Evolutionary conservation across 2,329 filamentous ascomycete genomes (phyloP).

Genomic region (Alternaria angustiovoidea): DNA sequence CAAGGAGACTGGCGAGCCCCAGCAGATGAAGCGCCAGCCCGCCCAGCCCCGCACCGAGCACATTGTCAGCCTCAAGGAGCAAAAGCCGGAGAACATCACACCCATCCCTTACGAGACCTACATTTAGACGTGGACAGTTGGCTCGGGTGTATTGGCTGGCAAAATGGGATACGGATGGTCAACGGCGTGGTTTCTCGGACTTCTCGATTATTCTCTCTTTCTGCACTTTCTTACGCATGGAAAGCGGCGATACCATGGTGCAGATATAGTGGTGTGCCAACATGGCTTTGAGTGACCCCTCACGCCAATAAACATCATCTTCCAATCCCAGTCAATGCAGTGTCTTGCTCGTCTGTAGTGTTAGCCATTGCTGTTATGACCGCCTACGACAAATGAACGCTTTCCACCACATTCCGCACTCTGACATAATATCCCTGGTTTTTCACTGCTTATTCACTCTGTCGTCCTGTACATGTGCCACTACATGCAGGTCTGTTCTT

Average conservation of each 20-base stretch:
- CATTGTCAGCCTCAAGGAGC: conserved; percentile 81
- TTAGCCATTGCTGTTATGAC: background rate
- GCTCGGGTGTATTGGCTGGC: conserved; percentile 36
- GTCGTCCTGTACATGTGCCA: background rate
- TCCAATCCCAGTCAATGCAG: conserved; percentile 27
- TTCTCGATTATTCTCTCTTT: conserved; percentile 49
- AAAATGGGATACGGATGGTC: conserved; percentile 51
- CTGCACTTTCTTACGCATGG: conserved; percentile 52
- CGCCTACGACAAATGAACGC: background rate
- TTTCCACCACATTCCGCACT: background rate
- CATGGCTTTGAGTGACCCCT: conserved; percentile 48
- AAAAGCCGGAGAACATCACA: conserved; percentile 88
- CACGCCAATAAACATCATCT: conserved; percentile 47
- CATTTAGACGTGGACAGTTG: conserved; percentile 71
- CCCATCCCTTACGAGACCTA: conserved; percentile 97
- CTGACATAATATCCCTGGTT: too few relatives aligned
- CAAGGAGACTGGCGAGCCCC: conserved; percentile 84
- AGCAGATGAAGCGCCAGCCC: conserved; percentile 93
- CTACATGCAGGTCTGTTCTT: background rate
- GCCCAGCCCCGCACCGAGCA: conserved; percentile 79
- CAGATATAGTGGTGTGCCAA: conserved; percentile 47
- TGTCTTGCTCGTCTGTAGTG: conserved; percentile 4
- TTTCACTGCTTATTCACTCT: background rate
- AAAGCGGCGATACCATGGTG: conserved; percentile 48
- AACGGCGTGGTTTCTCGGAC: conserved; percentile 52